phyloP scores from a whole-genome alignment of 805 yeast genomes.

The Scheffersomyces stipitis region DNA sequence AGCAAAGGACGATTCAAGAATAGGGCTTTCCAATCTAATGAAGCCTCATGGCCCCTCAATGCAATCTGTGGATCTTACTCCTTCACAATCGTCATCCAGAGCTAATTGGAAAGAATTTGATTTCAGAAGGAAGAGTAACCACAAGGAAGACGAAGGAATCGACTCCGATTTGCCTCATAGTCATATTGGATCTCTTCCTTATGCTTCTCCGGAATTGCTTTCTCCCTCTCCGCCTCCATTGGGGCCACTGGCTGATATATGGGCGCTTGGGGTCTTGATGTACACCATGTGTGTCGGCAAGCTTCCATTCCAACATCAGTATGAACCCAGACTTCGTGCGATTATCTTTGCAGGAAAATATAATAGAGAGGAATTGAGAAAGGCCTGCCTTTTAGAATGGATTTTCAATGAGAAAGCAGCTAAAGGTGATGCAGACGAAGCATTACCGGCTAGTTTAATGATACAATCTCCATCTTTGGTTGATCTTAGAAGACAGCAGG shows the following conservation, averaged over 20 bases:
- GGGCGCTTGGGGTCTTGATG: conserved; percentile 86
- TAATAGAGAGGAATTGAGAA: conserved; percentile 45
- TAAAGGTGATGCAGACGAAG: conserved; percentile 3
- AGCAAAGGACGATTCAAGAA: conserved; percentile 25
- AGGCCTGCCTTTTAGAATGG: conserved; percentile 38
- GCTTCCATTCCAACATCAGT: conserved; percentile 82
- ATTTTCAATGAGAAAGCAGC: conserved; percentile 16
- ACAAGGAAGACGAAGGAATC: conserved; percentile 14
- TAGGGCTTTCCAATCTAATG: conserved; percentile 28
- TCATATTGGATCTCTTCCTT: conserved; percentile 87
- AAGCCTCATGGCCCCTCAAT: conserved; percentile 33
- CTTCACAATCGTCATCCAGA: conserved; percentile 15
- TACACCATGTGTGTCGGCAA: conserved; percentile 73
- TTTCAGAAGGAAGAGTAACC: conserved; percentile 2
- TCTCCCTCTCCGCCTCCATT: conserved; percentile 59
- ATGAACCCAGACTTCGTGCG: conserved; percentile 74
- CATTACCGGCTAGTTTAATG: conserved; percentile 1
- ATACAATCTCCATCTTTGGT: conserved; percentile 14
- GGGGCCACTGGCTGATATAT: conserved; percentile 74
- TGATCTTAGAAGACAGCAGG: conserved; percentile 16
- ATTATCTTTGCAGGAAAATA: conserved; percentile 69
- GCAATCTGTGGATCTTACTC: conserved; percentile 32
- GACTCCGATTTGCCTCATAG: conserved; percentile 55
- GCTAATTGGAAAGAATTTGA: conserved; percentile 3
- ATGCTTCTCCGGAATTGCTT: conserved; percentile 86